These are phyloP conservation scores for Anthracocystis panici-leucophaei DNA, from an alignment of 1,284 basidiomycete species.

Conservation along the genomic window DNA sequence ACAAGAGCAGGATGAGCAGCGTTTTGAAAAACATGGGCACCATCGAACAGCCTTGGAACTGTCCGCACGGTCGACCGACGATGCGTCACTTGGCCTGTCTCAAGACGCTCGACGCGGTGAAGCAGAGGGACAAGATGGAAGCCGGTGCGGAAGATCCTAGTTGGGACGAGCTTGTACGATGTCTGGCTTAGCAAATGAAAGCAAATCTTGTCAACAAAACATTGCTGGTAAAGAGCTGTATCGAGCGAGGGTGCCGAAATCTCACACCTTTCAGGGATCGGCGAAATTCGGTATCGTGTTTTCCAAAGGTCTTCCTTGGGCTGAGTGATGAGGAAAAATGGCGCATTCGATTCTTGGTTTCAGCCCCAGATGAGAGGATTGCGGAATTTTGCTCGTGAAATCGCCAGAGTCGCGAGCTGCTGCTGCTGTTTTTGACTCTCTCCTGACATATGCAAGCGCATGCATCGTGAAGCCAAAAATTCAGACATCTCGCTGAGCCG, in stretches of 20 bases:
- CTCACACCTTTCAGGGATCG: not conserved
- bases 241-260: not conserved
- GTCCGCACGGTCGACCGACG: conserved; percentile 94
- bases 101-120: conserved; percentile 16
- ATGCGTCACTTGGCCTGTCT: conserved; percentile 76
- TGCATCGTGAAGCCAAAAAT: too few relatives aligned
- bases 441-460: not conserved
- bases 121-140: not conserved
- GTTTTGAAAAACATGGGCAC: conserved; percentile 91
- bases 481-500: too few relatives aligned
- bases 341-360: not conserved
- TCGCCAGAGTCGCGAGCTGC: not conserved
- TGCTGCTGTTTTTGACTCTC: not conserved
- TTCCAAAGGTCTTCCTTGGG: not conserved
- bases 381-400: conserved; percentile 18
- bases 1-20: conserved; percentile 79
- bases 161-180: conserved; percentile 24
- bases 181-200: conserved; percentile 10
- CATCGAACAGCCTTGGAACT: conserved; percentile 97
- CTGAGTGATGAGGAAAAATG: conserved; percentile 6
- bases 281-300: not conserved
- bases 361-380: too few relatives aligned
- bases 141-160: conserved; percentile 5
- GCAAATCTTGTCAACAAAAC: not conserved
- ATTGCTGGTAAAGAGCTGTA: not conserved